These are phyloP conservation scores for Thecaphora thlaspeos DNA, from an alignment of 1,284 basidiomycete genomes.

Conservation along the genomic window DNA sequence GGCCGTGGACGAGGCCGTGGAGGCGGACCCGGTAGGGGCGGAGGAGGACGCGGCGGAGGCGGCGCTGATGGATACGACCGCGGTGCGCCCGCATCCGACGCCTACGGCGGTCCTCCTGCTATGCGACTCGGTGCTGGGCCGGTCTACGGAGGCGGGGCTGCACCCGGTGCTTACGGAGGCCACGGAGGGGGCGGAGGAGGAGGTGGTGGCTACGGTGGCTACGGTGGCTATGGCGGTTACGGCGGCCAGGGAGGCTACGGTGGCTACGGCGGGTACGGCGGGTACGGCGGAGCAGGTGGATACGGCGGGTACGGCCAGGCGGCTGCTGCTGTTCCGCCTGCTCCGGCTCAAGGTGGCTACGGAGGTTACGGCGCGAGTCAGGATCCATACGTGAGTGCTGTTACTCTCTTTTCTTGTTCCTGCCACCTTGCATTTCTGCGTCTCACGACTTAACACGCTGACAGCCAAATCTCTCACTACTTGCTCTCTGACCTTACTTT, in stretches of 20 bases:
- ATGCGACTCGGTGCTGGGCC: background rate
- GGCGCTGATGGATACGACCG: slow-evolving; percentile 2
- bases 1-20: slow-evolving; percentile 58
- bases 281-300: slow-evolving; percentile 6
- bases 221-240: slow-evolving; percentile 7
- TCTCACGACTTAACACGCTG: too few relatives aligned
- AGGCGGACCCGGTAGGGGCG: slow-evolving; percentile 33
- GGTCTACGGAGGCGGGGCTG: background rate
- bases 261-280: slow-evolving; percentile 12
- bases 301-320: slow-evolving; percentile 17
- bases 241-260: slow-evolving; percentile 5
- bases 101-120: background rate
- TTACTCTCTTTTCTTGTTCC: too few relatives aligned
- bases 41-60: slow-evolving; percentile 19
- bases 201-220: slow-evolving; percentile 4
- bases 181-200: slow-evolving; percentile 11
- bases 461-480: too few relatives aligned
- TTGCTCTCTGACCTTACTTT: too few relatives aligned
- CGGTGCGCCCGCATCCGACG: background rate
- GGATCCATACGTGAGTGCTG: slow-evolving; percentile 1
- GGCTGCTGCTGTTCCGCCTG: slow-evolving; percentile 2
- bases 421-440: too few relatives aligned
- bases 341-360: slow-evolving; percentile 11
- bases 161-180: slow-evolving; percentile 4
- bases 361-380: slow-evolving; percentile 19